Evolutionary conservation across 2,329 filamentous ascomycete species (phyloP).

Genomic region (Epichloe sylvatica): DNA sequence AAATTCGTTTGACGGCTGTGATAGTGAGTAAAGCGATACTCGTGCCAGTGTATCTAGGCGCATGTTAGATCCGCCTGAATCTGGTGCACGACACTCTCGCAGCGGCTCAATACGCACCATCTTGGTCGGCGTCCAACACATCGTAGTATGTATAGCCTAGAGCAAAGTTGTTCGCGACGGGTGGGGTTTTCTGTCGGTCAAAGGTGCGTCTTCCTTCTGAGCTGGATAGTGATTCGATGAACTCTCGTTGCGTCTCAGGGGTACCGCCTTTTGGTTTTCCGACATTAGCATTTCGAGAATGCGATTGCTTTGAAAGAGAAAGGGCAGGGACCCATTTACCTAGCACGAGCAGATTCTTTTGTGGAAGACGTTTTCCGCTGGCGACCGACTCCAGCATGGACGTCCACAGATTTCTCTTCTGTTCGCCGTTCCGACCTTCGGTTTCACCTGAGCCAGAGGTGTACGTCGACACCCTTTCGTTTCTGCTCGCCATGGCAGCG

Average conservation of each 20-base stretch:
- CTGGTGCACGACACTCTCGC: not conserved
- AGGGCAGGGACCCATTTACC: constrained; percentile 32
- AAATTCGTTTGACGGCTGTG: constrained; percentile 72
- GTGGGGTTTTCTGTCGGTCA: constrained; percentile 51
- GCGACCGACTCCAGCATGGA: constrained; percentile 84
- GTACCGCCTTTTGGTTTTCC: constrained; percentile 49
- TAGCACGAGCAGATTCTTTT: constrained; percentile 81
- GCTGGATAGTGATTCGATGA: constrained; percentile 52
- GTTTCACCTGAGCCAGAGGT: constrained; percentile 41
- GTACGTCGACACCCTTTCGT: constrained; percentile 45
- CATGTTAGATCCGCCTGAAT: constrained; percentile 10
- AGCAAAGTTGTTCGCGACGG: constrained; percentile 82
- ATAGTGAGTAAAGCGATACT: constrained; percentile 76
- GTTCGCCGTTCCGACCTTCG: constrained; percentile 48
- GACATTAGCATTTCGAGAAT: not conserved
- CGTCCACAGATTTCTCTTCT: constrained; percentile 86
- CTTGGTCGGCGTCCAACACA: constrained; percentile 83
- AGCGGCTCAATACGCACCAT: constrained; percentile 45
- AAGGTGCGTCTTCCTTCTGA: constrained; percentile 38
- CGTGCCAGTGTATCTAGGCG: constrained; percentile 71
- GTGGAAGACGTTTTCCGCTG: constrained; percentile 75
- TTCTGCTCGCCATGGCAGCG: constrained; percentile 33
- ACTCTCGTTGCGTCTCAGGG: constrained; percentile 71
- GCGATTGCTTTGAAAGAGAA: not conserved
- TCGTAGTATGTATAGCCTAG: constrained; percentile 92